Evolutionary conservation across 2,329 filamentous ascomycete genomes (phyloP), one percentile per base, ranked within the genome.

Genomic region (Acrocalymma vagum): DNA sequence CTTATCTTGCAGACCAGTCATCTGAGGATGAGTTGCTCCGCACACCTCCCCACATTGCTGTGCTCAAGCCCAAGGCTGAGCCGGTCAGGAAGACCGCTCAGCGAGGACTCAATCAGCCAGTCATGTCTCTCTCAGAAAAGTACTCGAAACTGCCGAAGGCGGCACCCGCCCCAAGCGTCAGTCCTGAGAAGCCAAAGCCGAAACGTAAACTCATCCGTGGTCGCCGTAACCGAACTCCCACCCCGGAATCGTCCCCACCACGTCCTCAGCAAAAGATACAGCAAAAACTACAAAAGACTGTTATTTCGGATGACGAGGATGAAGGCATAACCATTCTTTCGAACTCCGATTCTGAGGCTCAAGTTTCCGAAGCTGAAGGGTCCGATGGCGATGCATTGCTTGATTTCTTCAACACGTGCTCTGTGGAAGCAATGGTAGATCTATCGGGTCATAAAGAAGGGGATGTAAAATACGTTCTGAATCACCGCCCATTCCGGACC

Each of bases 391-490:
- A n/a, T n/a, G n/a, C n/a, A n/a, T 81, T 96, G 6, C 75, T 97
- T 18, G 79, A 84, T 6, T 95, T 91, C 60, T 85, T 99, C 69
- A 97, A 97, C 62, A 83, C 78, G 0, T 94, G 89, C 65, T 83
- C 84, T 5, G 74, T 83, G 8, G 81, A 86, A 23, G 89, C 93
- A 42, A 80, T 99, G 27, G 83, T 87, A 2, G 92, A 95, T 54
- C 85, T 96, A 46, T 90, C 90, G 1, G 85, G 85, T 21, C 84
- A 88, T 45, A 85, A 87, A 23, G 80, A 87, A 52, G 82, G 85
- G 5, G 78, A 85, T 30, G 85, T 92, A 2, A 78, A 85, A 28
- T 71, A 83, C 10, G 79, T 97, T 39, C 73, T 95, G 9, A 80
- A 82, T 1, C 80, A 88, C 47, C 84, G 90, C 8, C 93, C 93